Base-by-base conservation (phyloP, 257 asterid genomes). In the Lycium barbarum region DNA sequence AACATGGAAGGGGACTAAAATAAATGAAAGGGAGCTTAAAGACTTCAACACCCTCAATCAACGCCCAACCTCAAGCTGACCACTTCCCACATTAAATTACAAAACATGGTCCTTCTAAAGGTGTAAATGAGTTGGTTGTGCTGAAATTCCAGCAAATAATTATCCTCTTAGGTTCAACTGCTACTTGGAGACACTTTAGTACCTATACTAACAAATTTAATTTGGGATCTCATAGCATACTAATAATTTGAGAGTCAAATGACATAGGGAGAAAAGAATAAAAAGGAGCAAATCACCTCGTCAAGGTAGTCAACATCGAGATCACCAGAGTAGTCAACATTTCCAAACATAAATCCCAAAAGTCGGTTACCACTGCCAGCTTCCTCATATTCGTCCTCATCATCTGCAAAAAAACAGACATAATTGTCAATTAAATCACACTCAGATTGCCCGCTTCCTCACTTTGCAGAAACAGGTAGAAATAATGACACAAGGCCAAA, bases 251-350 rank as follows among this genome's bases (percentile, higher is more conserved):
- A 78, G 47, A 78, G 65, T 53, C 82, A 33, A 49, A 78, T 78
- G 53, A 53, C 49, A 78, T 14, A 4, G 49, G 66, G 59, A 74
- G 62, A 67, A 82, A 81, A 36, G 9, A 43, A 62, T 6, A 10
- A 74, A 18, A 22, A 78, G 17, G 82, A 53, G 49, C 65, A 78
- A 82, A 88, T 88, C 86, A 95, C 99, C 98, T 97, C 95, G 61
- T 97, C 99, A 83, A 97, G 99, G 90, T 97, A 97, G 90, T 97
- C 99, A 84, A 91, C 97, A 88, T 97, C 99, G 66, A 97, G 98
- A 90, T 95, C 98, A 66, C 99, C 99, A 47, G 99, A 92, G 86
- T 91, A 89, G 68, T 95, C 98, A 67, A 97, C 99, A 88, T 97
- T 95, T 40, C 99, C 99, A 80, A 97, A 97, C 98, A 97, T 94